Evolutionary conservation across 2,329 filamentous ascomycete species (phyloP), one percentile per base, ranked within the genome.

Genomic region (Penicillium crustosum): DNA sequence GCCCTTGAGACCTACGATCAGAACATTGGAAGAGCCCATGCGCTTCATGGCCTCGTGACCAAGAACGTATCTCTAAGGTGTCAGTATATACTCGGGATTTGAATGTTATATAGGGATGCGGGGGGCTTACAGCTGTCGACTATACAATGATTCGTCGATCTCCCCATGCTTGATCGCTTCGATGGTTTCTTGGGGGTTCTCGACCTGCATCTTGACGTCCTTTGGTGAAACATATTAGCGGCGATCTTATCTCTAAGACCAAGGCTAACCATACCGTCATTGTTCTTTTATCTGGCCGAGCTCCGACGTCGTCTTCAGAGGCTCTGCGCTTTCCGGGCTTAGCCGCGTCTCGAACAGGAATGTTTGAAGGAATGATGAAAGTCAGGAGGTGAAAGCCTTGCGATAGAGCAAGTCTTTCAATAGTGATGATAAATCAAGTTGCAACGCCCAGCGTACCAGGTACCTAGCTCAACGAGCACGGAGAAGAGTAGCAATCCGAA

Each of bases 1-100:
- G 51, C 94, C 94, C 76, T 94, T 93, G 66, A 97, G 81, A 63
- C 94, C 94, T 61, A 93, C 89, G 56, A 99, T 83, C 53, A 99
- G 89, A 59, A 99, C 86, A 73, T 97, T 95, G 55, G 94, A 97
- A 61, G 92, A 90, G 71, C 93, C 86, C 94, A 99, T 99, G 71
- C 94, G 92, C 83, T 96, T 97, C 94, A 99, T 99, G 65, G 94
- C 86, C 75, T 89, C 86, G 72, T 89, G 86, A 55, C 94, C 86
- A 55, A 89, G 83, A 55, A 89, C 86, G 68, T 89, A 89, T 51
- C 78, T 80, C 59, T 38, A 52, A 49, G 38, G 8, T n/a, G 41
- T 62, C 45, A 66, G 63, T 60, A 61, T 31, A 38, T 42, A 36
- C 35, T 42, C 23, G 21, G 15, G 21, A 19, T 35, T 21, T 15